Conservation (phyloP, 768 basidiomycete genomes). For the Rubroboletus pulcherrimus region DNA sequence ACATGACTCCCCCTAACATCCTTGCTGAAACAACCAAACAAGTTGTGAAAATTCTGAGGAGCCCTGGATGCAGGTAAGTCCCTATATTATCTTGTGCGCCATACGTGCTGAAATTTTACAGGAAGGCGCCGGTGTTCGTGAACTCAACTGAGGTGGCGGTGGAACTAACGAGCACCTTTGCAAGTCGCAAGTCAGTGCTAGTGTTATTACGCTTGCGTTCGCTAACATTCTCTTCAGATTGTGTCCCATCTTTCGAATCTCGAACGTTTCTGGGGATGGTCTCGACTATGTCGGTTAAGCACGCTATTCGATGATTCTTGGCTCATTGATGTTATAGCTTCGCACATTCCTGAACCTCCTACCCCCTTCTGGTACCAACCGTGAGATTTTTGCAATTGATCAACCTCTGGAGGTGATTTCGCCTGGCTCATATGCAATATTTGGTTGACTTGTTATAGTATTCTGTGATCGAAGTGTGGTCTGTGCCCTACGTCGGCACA, state of each 20-base stretch:
- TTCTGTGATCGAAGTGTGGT: constrained; percentile 85
- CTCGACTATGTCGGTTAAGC: constrained; percentile 60
- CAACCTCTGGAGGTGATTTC: constrained; percentile 69
- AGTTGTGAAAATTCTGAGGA: constrained; percentile 86
- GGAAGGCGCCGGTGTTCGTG: constrained; percentile 82
- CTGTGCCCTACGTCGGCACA: constrained; percentile 81
- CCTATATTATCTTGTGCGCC: background rate
- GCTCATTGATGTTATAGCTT: constrained; percentile 43
- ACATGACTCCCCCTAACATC: constrained; percentile 95
- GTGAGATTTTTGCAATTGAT: constrained; percentile 73
- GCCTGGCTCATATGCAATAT: background rate
- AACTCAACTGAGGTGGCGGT: constrained; percentile 78
- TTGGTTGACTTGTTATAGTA: constrained; percentile 45
- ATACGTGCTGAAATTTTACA: constrained; percentile 25
- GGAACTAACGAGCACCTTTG: constrained; percentile 71
- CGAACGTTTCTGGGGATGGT: constrained; percentile 94
- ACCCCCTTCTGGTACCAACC: constrained; percentile 82
- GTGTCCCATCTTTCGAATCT: constrained; percentile 88
- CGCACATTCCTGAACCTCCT: constrained; percentile 89
- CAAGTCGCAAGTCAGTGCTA: constrained; percentile 57
- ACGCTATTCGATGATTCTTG: background rate
- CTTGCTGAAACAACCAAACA: constrained; percentile 90
- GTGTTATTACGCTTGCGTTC: background rate
- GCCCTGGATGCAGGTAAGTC: constrained; percentile 84
- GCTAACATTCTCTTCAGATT: constrained; percentile 44